Evolutionary conservation across 495 filamentous ascomycete species (phyloP).

Genomic region (Lophium mytilinum): DNA sequence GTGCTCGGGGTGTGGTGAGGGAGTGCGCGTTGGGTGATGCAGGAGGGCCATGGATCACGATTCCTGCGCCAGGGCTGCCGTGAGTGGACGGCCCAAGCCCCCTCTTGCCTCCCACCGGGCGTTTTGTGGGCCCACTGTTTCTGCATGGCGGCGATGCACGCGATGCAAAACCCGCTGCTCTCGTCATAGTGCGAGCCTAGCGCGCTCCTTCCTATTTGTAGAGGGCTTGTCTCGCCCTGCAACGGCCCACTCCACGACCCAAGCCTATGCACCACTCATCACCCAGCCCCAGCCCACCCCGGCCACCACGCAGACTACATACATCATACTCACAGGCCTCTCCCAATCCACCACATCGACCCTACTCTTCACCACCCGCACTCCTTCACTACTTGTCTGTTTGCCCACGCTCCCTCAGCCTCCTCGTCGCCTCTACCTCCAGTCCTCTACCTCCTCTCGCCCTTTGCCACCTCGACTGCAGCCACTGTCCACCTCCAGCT

Average conservation of each 20-base stretch:
- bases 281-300: no score
- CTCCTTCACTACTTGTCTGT: neutral
- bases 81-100: no score
- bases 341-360: neutral
- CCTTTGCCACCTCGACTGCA: neutral
- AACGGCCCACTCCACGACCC: slow-evolving; percentile 10
- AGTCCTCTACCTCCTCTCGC: neutral
- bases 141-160: no score
- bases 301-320: no score
- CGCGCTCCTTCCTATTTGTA: slow-evolving; percentile 26
- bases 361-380: neutral
- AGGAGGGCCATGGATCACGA: neutral
- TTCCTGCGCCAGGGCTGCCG: neutral
- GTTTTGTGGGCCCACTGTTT: no score
- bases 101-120: no score
- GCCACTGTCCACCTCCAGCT: slow-evolving; percentile 1
- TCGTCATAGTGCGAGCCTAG: slow-evolving; percentile 21
- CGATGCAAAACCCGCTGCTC: neutral
- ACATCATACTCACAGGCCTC: no score
- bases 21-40: neutral
- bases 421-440: slow-evolving; percentile 3
- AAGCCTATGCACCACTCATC: neutral
- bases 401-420: slow-evolving; percentile 1
- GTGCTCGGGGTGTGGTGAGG: no score
- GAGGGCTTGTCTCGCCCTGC: slow-evolving; percentile 8